phyloP scores from a whole-genome alignment of 495 filamentous ascomycete species.

The Pyrenopolyporus hunteri region DNA sequence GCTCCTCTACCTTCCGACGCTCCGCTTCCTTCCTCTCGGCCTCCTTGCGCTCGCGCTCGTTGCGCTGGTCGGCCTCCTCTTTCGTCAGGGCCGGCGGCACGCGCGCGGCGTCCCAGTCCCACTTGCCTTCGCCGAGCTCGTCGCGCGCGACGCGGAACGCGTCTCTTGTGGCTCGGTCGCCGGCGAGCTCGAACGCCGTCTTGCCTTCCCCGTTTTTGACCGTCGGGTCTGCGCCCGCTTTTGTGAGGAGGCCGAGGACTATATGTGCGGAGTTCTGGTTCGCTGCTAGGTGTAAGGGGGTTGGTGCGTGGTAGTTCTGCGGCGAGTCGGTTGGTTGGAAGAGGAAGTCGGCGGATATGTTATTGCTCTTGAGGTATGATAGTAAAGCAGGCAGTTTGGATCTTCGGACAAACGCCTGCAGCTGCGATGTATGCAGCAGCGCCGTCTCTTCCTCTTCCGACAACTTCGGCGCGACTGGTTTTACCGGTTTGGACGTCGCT shows the following conservation, averaged over 20 bases:
- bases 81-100: slow-evolving; percentile 73
- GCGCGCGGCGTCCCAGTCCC: slow-evolving; percentile 79
- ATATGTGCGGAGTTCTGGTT: slow-evolving; percentile 75
- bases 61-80: slow-evolving; percentile 69
- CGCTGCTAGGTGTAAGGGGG: slow-evolving; percentile 83
- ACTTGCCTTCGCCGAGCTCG: slow-evolving; percentile 75
- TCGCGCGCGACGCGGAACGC: slow-evolving; percentile 87
- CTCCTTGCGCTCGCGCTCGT: slow-evolving; percentile 62
- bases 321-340: slow-evolving; percentile 73
- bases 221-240: slow-evolving; percentile 77
- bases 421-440: slow-evolving; percentile 80
- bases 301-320: slow-evolving; percentile 83
- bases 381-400: slow-evolving; percentile 88
- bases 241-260: slow-evolving; percentile 75
- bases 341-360: slow-evolving; percentile 68
- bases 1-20: slow-evolving; percentile 69
- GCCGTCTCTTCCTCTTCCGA: slow-evolving; percentile 84
- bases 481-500: slow-evolving; percentile 54
- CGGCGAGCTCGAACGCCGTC: slow-evolving; percentile 83
- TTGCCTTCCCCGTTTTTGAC: slow-evolving; percentile 70
- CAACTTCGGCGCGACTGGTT: slow-evolving; percentile 59
- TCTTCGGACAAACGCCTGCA: slow-evolving; percentile 85
- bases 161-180: slow-evolving; percentile 85
- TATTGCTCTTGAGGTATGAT: slow-evolving; percentile 78
- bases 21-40: slow-evolving; percentile 64